These are phyloP conservation scores for Solanum phureja DNA, from an alignment of 257 asterid genomes.

Conservation along the genomic window DNA sequence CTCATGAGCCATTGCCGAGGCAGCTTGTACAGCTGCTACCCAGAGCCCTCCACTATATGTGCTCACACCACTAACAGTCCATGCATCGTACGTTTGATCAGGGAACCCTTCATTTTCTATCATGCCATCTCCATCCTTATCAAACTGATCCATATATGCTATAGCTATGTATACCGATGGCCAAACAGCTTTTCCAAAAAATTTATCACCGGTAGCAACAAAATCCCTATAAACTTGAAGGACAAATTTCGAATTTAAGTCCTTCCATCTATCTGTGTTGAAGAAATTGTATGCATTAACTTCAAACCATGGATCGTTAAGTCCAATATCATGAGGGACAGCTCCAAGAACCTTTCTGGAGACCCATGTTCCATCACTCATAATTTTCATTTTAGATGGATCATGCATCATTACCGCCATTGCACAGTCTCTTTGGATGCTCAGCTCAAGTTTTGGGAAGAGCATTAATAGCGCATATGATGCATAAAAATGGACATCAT, in stretches of 20 bases:
- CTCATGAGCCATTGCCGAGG: slow-evolving; percentile 73
- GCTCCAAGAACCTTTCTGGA: slow-evolving; percentile 86
- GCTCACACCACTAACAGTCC: slow-evolving; percentile 90
- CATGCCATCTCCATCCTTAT: slow-evolving; percentile 96
- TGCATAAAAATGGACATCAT: slow-evolving; percentile 86
- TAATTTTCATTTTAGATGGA: slow-evolving; percentile 49
- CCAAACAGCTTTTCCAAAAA: slow-evolving; percentile 78
- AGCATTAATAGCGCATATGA: slow-evolving; percentile 66
- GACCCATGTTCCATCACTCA: slow-evolving; percentile 56
- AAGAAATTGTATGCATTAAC: slow-evolving; percentile 67
- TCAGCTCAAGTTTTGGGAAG: slow-evolving; percentile 83
- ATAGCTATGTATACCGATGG: slow-evolving; percentile 86
- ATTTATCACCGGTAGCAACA: slow-evolving; percentile 58
- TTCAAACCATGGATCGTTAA: slow-evolving; percentile 94
- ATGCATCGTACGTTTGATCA: slow-evolving; percentile 92
- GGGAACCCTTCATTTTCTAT: slow-evolving; percentile 95
- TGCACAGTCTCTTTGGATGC: slow-evolving; percentile 91
- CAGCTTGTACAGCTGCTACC: slow-evolving; percentile 95
- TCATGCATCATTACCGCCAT: slow-evolving; percentile 96
- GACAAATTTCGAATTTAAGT: slow-evolving; percentile 88
- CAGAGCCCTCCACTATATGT: slow-evolving; percentile 95
- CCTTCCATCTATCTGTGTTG: slow-evolving; percentile 92
- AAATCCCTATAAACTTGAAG: slow-evolving; percentile 89
- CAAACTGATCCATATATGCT: slow-evolving; percentile 97
- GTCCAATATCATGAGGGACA: slow-evolving; percentile 94